Conservation (phyloP, 192 early-diverging fungal genomes). For the Thamnidium elegans region DNA sequence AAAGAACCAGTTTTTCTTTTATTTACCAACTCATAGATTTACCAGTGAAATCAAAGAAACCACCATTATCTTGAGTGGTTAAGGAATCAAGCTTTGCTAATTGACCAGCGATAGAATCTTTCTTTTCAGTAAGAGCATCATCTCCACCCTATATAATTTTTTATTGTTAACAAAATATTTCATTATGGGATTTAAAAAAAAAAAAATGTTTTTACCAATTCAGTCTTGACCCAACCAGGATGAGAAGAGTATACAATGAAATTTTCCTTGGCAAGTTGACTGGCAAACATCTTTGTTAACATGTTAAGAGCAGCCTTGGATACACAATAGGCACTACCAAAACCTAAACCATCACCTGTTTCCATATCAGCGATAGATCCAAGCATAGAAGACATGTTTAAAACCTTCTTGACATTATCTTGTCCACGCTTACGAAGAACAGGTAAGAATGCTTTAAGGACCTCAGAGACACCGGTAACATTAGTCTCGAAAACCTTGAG, state of each 20-base stretch:
- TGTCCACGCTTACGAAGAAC: slow-evolving; percentile 12
- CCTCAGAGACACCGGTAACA: slow-evolving; percentile 24
- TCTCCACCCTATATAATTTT: slow-evolving; percentile 10
- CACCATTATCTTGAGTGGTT: neutral
- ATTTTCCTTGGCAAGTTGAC: slow-evolving; percentile 8
- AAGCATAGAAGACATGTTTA: slow-evolving; percentile 36
- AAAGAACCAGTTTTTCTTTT: no score
- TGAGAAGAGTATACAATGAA: slow-evolving; percentile 23
- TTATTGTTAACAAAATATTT: no score
- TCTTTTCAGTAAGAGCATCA: neutral
- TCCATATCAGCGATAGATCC: slow-evolving; percentile 17
- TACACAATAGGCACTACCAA: slow-evolving; percentile 16
- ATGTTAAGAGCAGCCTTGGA: slow-evolving; percentile 33
- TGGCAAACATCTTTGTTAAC: slow-evolving; percentile 18
- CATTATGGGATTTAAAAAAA: no score
- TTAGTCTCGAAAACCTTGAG: slow-evolving; percentile 31
- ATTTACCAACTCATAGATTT: neutral
- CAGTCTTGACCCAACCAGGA: slow-evolving; percentile 29
- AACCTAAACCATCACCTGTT: neutral
- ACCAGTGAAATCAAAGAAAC: neutral
- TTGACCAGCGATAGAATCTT: slow-evolving; percentile 4
- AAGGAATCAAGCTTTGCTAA: neutral
- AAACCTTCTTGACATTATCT: slow-evolving; percentile 19
- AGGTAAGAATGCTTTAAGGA: slow-evolving; percentile 14
- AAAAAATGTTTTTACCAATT: neutral